Conservation (phyloP, 208 protist genomes). For the Porcisia deanei region DNA sequence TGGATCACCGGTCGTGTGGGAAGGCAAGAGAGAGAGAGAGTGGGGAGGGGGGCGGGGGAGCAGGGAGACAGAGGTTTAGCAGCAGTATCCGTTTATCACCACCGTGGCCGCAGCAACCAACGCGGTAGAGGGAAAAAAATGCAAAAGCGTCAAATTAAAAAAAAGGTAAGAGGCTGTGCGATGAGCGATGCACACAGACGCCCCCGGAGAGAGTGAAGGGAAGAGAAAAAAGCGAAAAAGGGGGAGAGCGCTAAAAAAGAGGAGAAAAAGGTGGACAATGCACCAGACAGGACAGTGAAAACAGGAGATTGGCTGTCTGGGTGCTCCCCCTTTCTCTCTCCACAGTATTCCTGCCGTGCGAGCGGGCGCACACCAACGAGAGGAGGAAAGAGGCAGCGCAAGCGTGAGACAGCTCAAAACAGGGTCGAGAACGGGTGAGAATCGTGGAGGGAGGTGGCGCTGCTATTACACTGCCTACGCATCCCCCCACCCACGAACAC, state of each 20-base stretch:
- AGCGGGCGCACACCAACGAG: neutral
- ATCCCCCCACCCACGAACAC: neutral
- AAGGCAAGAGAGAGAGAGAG: neutral
- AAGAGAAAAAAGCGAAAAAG: neutral
- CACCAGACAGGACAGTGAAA: too few species aligned
- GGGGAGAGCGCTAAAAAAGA: too few species aligned
- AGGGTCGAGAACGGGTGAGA: neutral
- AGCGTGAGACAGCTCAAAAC: conserved; percentile 2
- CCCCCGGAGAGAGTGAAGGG: neutral
- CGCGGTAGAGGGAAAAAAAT: neutral
- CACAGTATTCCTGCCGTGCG: neutral
- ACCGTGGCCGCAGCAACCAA: neutral
- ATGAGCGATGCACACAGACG: too few species aligned
- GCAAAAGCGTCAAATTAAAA: neutral
- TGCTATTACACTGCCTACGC: neutral
- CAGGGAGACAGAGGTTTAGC: too few species aligned
- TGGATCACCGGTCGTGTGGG: too few species aligned
- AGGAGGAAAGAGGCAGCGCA: neutral
- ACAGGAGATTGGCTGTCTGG: too few species aligned
- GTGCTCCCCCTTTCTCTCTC: too few species aligned
- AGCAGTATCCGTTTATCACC: too few species aligned
- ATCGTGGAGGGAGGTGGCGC: neutral
- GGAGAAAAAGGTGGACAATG: neutral
- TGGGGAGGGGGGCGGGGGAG: neutral
- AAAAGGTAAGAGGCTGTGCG: neutral